Conservation (phyloP, 2,329 filamentous ascomycete species). For the Rhynchosporium graminicola region DNA sequence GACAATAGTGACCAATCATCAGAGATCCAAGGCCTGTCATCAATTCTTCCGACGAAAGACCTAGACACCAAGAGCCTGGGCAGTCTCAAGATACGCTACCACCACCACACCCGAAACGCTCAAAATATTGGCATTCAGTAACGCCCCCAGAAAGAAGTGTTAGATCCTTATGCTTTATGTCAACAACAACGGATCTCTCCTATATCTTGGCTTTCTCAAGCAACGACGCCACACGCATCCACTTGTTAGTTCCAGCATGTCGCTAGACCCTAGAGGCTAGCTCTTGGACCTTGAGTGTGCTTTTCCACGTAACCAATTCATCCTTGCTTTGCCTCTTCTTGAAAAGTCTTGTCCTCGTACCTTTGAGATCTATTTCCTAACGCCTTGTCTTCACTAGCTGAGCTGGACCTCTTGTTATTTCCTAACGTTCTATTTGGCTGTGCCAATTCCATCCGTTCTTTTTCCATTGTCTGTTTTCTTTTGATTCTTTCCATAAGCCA, state of each 20-base stretch:
- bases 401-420: slow-evolving; percentile 11
- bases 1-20: slow-evolving; percentile 1
- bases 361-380: not conserved
- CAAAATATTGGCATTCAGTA: slow-evolving; percentile 12
- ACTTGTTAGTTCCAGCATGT: slow-evolving; percentile 5
- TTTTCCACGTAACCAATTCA: not conserved
- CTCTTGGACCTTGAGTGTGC: not conserved
- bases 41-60: not conserved
- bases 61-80: slow-evolving; percentile 8
- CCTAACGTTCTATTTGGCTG: not conserved
- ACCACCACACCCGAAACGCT: slow-evolving; percentile 12
- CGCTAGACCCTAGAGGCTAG: slow-evolving; percentile 1
- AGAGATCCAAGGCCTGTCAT: slow-evolving; percentile 5
- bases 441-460: slow-evolving; percentile 16
- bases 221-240: slow-evolving; percentile 1
- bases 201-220: not conserved
- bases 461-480: not conserved
- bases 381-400: slow-evolving; percentile 8
- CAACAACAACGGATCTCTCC: slow-evolving; percentile 3
- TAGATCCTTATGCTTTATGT: not conserved
- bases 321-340: not conserved
- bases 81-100: slow-evolving; percentile 6
- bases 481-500: slow-evolving; percentile 1
- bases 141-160: slow-evolving; percentile 11
- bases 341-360: slow-evolving; percentile 5